Conservation (phyloP, 164 flowering plant genomes). For the Chloranthus sessilifolius region DNA sequence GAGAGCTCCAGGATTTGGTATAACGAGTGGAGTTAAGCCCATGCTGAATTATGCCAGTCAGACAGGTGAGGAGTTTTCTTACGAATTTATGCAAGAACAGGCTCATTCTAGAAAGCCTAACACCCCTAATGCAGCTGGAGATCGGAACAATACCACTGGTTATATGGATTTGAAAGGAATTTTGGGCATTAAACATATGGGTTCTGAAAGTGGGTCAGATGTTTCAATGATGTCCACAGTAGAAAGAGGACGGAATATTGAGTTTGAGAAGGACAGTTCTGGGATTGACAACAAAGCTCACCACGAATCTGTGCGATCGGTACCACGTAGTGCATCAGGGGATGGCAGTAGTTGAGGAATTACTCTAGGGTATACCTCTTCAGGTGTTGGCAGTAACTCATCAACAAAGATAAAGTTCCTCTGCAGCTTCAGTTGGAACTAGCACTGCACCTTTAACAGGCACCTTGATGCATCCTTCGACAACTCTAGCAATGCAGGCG, state of each 20-base stretch:
- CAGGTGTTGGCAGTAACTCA: slow-evolving; percentile 42
- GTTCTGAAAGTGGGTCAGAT: slow-evolving; percentile 62
- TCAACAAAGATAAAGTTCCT: slow-evolving; percentile 55
- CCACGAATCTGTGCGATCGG: slow-evolving; percentile 31
- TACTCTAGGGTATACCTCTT: slow-evolving; percentile 37
- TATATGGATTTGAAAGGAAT: slow-evolving; percentile 52
- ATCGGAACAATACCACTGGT: slow-evolving; percentile 29
- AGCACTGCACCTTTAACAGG: slow-evolving; percentile 20
- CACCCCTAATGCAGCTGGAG: slow-evolving; percentile 31
- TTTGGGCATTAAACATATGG: slow-evolving; percentile 43
- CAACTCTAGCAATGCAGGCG: slow-evolving; percentile 14
- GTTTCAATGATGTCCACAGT: slow-evolving; percentile 27
- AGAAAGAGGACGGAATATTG: slow-evolving; percentile 30
- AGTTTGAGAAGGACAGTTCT: slow-evolving; percentile 33
- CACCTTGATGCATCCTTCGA: slow-evolving; percentile 18
- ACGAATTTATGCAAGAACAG: slow-evolving; percentile 73
- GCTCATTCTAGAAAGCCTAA: slow-evolving; percentile 39
- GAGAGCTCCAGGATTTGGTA: slow-evolving; percentile 40
- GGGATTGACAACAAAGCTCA: slow-evolving; percentile 24
- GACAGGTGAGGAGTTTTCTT: slow-evolving; percentile 91
- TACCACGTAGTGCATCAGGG: slow-evolving; percentile 27
- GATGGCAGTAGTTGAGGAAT: slow-evolving; percentile 29
- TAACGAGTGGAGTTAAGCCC: slow-evolving; percentile 38
- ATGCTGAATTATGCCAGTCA: slow-evolving; percentile 66
- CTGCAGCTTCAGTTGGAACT: slow-evolving; percentile 79